A percentile compares a stretch with the other conserved stretches of the same genome.
phyloP scores from a whole-genome alignment of 148 eudicot genomes.

The Pouteria glomerata region DNA sequence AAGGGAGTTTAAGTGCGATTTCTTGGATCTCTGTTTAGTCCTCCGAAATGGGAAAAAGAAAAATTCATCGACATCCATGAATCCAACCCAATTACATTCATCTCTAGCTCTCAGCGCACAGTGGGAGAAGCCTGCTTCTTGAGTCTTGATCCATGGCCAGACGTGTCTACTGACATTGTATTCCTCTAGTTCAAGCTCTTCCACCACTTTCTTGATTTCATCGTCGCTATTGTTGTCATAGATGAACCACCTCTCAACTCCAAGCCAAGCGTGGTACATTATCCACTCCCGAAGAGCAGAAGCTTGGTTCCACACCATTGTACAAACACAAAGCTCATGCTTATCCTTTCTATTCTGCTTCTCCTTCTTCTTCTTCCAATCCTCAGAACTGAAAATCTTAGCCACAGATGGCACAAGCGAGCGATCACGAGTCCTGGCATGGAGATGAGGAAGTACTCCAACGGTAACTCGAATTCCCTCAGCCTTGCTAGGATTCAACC shows the following conservation, averaged over 20 bases:
- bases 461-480: conserved; percentile 44
- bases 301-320: conserved; percentile 99
- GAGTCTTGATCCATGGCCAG: conserved; percentile 99
- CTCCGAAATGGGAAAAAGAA: conserved; percentile 60
- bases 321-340: conserved; percentile 78
- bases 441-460: conserved; percentile 23
- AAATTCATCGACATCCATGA: conserved; percentile 93
- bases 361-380: conserved; percentile 12
- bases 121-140: conserved; percentile 96
- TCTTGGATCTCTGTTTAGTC: conserved; percentile 10
- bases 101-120: conserved; percentile 69
- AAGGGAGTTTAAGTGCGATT: conserved; percentile 29
- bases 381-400: conserved; percentile 21
- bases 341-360: too few species aligned
- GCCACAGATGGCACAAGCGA: conserved; percentile 74
- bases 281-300: conserved; percentile 79
- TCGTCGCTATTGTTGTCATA: conserved; percentile 97
- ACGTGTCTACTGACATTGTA: conserved; percentile 68
- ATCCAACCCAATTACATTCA: conserved; percentile 80
- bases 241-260: conserved; percentile 82
- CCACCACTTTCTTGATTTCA: conserved; percentile 37
- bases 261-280: conserved; percentile 80
- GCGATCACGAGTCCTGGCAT: conserved; percentile 18
- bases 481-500: conserved; percentile 16
- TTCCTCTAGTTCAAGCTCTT: conserved; percentile 50